phyloP scores from a whole-genome alignment of 345 rosid species.

The Aquilaria sinensis region DNA sequence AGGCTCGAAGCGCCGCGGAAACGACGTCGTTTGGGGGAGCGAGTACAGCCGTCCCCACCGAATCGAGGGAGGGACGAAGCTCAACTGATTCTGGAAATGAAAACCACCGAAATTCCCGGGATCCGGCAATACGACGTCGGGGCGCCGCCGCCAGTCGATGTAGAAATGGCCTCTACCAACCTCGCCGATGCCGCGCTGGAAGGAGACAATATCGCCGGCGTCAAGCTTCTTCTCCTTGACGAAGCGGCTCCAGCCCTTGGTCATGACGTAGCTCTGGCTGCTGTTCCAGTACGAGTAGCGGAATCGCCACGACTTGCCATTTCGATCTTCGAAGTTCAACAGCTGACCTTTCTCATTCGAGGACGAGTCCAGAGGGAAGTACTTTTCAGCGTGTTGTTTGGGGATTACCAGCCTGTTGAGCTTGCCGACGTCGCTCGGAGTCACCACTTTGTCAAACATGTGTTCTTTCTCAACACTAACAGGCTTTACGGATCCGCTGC shows the following conservation, averaged over 20 bases:
- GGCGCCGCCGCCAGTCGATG: conserved; percentile 85
- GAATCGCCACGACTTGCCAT: conserved; percentile 79
- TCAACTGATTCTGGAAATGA: conserved; percentile 36
- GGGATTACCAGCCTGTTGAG: conserved; percentile 74
- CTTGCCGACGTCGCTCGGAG: conserved; percentile 84
- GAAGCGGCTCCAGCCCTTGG: conserved; percentile 95
- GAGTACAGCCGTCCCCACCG: conserved; percentile 59
- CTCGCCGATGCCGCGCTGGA: conserved; percentile 68
- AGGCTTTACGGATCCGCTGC: conserved; percentile 9
- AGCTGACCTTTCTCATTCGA: conserved; percentile 69
- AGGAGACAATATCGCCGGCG: conserved; percentile 89
- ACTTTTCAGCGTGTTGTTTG: conserved; percentile 77
- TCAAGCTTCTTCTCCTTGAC: conserved; percentile 94
- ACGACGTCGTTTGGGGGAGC: conserved; percentile 30
- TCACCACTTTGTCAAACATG: conserved; percentile 81
- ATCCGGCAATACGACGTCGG: conserved; percentile 29
- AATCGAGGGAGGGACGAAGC: conserved; percentile 31
- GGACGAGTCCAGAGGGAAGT: conserved; percentile 58
- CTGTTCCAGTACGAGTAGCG: conserved; percentile 95
- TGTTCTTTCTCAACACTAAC: conserved; percentile 43
- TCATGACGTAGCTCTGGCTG: conserved; percentile 97
- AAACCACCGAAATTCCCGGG: conserved; percentile 16
- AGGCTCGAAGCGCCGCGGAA: conserved; percentile 20
- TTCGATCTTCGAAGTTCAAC: conserved; percentile 75
- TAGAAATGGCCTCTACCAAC: conserved; percentile 44